Percentiles rank a stretch among this genome's conserved stretches.
Evolutionary conservation across 2,329 filamentous ascomycete genomes (phyloP).

Genomic region (Chrysoporthe austroafricana): DNA sequence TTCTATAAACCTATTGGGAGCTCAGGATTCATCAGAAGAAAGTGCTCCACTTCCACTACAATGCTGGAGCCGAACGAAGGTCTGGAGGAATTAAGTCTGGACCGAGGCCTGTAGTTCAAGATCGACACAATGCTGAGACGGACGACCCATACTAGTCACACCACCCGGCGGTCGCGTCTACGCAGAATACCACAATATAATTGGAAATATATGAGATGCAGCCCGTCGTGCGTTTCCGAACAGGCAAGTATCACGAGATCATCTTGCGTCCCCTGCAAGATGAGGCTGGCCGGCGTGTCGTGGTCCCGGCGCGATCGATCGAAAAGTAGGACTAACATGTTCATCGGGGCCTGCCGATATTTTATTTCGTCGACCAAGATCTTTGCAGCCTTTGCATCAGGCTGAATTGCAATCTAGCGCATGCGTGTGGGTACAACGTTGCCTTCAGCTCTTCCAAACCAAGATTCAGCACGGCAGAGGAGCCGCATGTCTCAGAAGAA

Average conservation of each 20-base stretch:
- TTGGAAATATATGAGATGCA: background rate
- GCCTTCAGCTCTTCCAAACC: background rate
- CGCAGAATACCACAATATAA: background rate
- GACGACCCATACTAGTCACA: background rate
- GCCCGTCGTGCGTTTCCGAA: background rate
- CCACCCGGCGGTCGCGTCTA: background rate
- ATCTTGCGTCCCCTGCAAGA: background rate
- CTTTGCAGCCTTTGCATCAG: background rate
- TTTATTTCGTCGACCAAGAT: background rate
- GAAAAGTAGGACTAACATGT: background rate
- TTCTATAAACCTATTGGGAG: background rate
- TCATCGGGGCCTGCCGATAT: background rate
- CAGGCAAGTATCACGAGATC: background rate
- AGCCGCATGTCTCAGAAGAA: background rate
- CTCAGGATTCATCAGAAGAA: background rate
- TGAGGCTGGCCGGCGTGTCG: background rate
- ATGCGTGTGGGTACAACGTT: background rate
- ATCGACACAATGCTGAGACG: conserved; percentile 1
- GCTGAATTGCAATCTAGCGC: background rate
- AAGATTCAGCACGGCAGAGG: background rate
- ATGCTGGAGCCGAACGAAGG: background rate
- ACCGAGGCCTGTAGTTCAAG: background rate
- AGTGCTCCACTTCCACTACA: background rate
- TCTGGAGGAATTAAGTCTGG: background rate
- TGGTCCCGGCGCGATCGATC: background rate